Evolutionary conservation across 768 basidiomycete genomes (phyloP).

Genomic region (Auricularia auricula-judae): DNA sequence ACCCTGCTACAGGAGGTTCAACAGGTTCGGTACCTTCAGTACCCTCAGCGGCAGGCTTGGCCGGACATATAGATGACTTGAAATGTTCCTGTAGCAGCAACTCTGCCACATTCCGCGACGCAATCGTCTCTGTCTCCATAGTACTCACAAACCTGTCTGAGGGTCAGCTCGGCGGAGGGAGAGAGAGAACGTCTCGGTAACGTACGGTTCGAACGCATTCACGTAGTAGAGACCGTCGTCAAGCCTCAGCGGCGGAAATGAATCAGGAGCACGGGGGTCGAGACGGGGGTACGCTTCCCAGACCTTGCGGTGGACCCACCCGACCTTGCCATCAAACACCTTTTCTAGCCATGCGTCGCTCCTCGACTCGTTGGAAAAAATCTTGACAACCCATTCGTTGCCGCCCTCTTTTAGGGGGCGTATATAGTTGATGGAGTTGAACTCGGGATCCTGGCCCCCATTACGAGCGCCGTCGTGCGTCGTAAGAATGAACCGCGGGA

Average conservation of each 20-base stretch:
- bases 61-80: constrained; percentile 49
- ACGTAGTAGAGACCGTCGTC: constrained; percentile 79
- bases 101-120: constrained; percentile 76
- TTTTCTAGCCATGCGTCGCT: constrained; percentile 58
- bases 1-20: background rate
- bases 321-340: constrained; percentile 54
- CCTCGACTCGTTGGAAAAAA: constrained; percentile 61
- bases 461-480: constrained; percentile 48
- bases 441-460: constrained; percentile 57
- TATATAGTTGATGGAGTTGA: constrained; percentile 81
- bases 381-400: constrained; percentile 68
- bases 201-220: constrained; percentile 83
- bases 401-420: constrained; percentile 35
- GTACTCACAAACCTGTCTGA: constrained; percentile 63
- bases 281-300: constrained; percentile 77
- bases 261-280: constrained; percentile 36
- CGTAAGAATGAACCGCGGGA: constrained; percentile 64
- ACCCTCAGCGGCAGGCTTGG: background rate
- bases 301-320: constrained; percentile 81
- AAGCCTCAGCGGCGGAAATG: constrained; percentile 70
- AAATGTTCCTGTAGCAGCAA: constrained; percentile 66
- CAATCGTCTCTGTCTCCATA: constrained; percentile 88
- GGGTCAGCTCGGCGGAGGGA: background rate
- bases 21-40: background rate
- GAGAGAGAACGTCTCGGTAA: constrained; percentile 2